Base-by-base conservation (phyloP, 1,284 basidiomycete genomes). In the Ustilago lituana region DNA sequence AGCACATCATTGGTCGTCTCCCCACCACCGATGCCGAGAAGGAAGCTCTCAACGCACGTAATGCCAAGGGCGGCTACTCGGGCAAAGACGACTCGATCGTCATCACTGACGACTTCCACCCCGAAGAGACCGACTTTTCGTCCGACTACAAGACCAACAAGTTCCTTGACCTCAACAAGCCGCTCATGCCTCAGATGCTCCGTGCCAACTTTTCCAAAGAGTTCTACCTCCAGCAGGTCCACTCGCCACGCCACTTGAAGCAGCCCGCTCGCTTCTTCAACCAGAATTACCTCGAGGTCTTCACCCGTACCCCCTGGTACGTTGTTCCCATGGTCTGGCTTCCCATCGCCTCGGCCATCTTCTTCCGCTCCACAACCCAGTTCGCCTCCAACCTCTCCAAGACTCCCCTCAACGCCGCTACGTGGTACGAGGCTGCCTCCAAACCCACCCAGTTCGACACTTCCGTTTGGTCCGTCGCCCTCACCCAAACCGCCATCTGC, bases 221-320 rank as follows among this genome's bases (percentile, higher is more conserved):
- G 20, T 98, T 96, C 82, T 98, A 98, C 83, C 86, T 98, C 49
- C 88, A 92, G 79, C 95, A 98, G 83, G 93, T 98, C 0, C 95
- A 98, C 83, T 95, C 83, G 92, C 95, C 59, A 7, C 89, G 95
- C 44, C 96, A 98, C 83, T 83, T 96, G 49, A 86, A 89, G 26
- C 87, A 94, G 43, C 90, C 93, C 11, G 94, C 94, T 0, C 88
- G 91, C 63, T 85, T 98, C 67, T 98, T 98, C 82, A 90, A 90
- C 15, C 89, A 89, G 6, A 85, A 87, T 58, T 87, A 89, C 66
- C 88, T 98, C 32, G 95, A 98, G 86, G 84, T 92, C 56, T 89
- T 91, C 79, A 96, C 94, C 0, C 87, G 90, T 37, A 97, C 95
- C 26, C 85, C 89, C 56, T 99, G 96, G 96, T 98, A 90, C 84